Evolutionary conservation across 495 filamentous ascomycete genomes (phyloP), one percentile per base, ranked within the genome.

Genomic region (Paragyromitra xinjiangensis): DNA sequence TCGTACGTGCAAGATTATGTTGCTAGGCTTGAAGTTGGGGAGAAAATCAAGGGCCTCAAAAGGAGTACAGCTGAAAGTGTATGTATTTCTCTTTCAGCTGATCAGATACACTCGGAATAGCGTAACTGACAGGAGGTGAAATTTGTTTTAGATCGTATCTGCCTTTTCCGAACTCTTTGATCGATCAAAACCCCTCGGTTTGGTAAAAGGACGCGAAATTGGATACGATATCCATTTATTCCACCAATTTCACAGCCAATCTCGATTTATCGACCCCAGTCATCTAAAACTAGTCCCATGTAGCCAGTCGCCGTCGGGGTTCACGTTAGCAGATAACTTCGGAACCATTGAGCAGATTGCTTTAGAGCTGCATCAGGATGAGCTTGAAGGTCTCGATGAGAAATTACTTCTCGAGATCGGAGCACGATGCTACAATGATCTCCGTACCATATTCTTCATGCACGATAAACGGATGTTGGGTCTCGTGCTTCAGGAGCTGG

Each of bases 401-500:
- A 3, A 58, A 39, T 77, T 85, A 58, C 75, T 82, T 7, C 82
- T 71, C 0, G 78, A 85, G 24, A 22, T 86, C 19, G 81, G 80
- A 11, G 44, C 81, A 6, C 71, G 82, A 6, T 85, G 85, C 69
- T 83, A 83, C 62, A 86, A 87, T 45, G 85, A 87, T 65, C 80
- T 87, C 51, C 82, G 85, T 7, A 85, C 83, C 9, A 80, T 87
- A 7, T 80, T 85, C 3, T 81, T 87, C 3, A 79, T 82, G 8
- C 86, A 87, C 69, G 86, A 87, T 65, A 87, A 87, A 76, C 81
- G 86, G 3, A 85, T 87, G 82, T 77, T 87, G 1, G 84, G 85
- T 7, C 79, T 87, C 24, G 64, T 87, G 0, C 77, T 40, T 16
- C 81, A 85, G 71, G 85, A 87, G 56, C 65, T 86, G 0, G 67